Evolutionary conservation across 2,329 filamentous ascomycete genomes (phyloP), one percentile per base, ranked within the genome.

Genomic region (Colletotrichum graminicola): DNA sequence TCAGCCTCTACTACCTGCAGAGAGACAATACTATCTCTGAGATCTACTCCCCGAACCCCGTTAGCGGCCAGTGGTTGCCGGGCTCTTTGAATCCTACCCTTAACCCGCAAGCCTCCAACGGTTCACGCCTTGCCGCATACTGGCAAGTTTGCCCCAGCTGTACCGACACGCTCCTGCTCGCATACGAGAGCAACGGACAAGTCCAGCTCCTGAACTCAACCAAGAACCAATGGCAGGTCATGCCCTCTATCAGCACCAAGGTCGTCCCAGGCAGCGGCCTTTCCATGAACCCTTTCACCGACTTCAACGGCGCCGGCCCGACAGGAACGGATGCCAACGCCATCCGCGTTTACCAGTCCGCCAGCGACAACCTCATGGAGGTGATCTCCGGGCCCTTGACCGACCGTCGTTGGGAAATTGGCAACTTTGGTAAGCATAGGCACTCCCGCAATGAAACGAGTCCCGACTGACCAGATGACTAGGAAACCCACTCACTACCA

Each of bases 81-180:
- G 52, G 52, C 5, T 12, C 52, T 8, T 11, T 55, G 32, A 23
- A 23, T 2, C 52, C 52, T 1, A 7, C 3, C 11, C 32, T 62
- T 2, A 36, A 23, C 18, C 59, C 59, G 26, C 59, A 62, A 29
- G 59, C 59, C 11, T 47, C 41, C 26, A 49, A 29, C 59, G 18
- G 18, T 14, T 62, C 59, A 4, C 45, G 29, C 4, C 59, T 62
- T 3, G 59, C 59, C 16, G 59, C 59, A 1, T 62, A 62, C 59
- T 62, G 59, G 59, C 59, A 62, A 26, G 18, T 62, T 8, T 62
- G 59, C 29, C 59, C 43, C 18, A 49, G 26, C 59, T 62, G 59
- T 10, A 62, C 39, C 43, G 45, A 62, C 59, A 62, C 43, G 1
- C 43, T 62, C 3, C 3, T 62, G 41, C 18, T 62, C 18, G 21